phyloP scores from a whole-genome alignment of 106 monocot species.

The Dendrobium huoshanense region DNA sequence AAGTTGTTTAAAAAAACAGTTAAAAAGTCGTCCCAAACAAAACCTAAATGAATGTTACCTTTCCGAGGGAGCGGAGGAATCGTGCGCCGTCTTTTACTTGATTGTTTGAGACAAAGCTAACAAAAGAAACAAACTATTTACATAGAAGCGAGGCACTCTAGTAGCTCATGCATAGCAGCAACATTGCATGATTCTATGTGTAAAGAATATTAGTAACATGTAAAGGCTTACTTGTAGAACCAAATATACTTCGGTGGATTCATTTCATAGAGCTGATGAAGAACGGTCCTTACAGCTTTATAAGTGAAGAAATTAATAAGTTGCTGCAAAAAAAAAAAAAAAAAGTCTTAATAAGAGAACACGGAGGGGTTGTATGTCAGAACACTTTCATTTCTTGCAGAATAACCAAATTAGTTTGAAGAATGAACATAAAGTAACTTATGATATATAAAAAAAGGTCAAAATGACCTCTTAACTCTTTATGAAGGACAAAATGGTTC shows the following conservation, averaged over 20 bases:
- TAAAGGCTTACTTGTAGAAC: conserved; percentile 73
- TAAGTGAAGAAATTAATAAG: conserved; percentile 84
- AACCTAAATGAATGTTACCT: conserved; percentile 32
- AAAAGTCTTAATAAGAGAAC: not conserved
- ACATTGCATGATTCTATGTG: not conserved
- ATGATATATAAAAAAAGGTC: too few species aligned
- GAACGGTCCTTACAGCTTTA: conserved; percentile 82
- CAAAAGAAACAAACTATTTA: not conserved
- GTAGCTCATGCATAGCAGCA: not conserved
- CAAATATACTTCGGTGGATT: conserved; percentile 91
- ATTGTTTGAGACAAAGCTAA: conserved; percentile 62
- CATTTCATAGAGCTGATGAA: conserved; percentile 97
- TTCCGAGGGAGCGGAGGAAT: conserved; percentile 70
- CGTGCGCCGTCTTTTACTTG: conserved; percentile 53
- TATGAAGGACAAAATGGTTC: too few species aligned
- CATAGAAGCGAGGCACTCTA: too few species aligned
- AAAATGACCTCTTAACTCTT: too few species aligned
- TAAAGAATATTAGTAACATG: not conserved
- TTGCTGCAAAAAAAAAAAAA: conserved; percentile 38
- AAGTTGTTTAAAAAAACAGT: too few species aligned
- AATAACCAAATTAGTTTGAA: not conserved
- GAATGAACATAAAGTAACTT: not conserved
- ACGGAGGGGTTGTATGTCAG: not conserved
- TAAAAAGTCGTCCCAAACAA: too few species aligned
- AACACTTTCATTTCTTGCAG: too few species aligned